A percentile compares a stretch with the other conserved stretches of the same genome.
Conservation (phyloP, 2,329 filamentous ascomycete genomes). For the Metarhizium brunneum region DNA sequence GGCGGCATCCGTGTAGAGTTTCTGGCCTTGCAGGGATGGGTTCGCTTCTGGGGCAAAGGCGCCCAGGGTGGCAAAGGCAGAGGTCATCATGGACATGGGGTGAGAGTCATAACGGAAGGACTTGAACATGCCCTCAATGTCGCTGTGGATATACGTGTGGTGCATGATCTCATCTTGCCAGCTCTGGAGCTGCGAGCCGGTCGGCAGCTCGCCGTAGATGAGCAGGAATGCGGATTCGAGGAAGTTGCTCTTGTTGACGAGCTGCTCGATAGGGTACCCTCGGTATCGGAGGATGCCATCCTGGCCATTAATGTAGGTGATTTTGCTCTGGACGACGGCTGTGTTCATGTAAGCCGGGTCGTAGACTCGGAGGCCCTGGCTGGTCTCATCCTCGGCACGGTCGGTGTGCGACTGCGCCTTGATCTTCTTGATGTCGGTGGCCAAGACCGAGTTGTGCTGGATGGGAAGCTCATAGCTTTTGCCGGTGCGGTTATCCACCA, state of each 20-base stretch:
- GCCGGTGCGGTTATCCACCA: constrained; percentile 40
- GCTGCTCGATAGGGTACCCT: constrained; percentile 41
- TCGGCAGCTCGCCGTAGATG: constrained; percentile 41
- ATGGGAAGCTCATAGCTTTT: constrained; percentile 40
- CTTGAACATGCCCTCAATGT: constrained; percentile 41
- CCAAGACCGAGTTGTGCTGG: constrained; percentile 37
- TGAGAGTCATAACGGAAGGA: constrained; percentile 42
- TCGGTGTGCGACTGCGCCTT: constrained; percentile 25
- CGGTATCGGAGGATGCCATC: constrained; percentile 43
- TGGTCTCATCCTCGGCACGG: constrained; percentile 35
- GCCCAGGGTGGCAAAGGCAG: constrained; percentile 38
- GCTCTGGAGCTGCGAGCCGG: constrained; percentile 25
- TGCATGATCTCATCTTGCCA: constrained; percentile 42
- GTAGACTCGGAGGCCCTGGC: constrained; percentile 38
- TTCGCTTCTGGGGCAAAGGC: constrained; percentile 41
- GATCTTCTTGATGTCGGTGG: constrained; percentile 43
- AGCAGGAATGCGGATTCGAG: constrained; percentile 41
- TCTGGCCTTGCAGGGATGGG: constrained; percentile 38
- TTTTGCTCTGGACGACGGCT: constrained; percentile 37
- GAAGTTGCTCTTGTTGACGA: constrained; percentile 39
- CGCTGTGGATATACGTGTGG: constrained; percentile 39
- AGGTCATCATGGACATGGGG: constrained; percentile 42
- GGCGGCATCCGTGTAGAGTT: constrained; percentile 38
- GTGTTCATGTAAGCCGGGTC: constrained; percentile 47
- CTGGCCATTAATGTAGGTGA: constrained; percentile 44